Conservation (phyloP, 2,329 filamentous ascomycete species). For the Colletotrichum tabaci region DNA sequence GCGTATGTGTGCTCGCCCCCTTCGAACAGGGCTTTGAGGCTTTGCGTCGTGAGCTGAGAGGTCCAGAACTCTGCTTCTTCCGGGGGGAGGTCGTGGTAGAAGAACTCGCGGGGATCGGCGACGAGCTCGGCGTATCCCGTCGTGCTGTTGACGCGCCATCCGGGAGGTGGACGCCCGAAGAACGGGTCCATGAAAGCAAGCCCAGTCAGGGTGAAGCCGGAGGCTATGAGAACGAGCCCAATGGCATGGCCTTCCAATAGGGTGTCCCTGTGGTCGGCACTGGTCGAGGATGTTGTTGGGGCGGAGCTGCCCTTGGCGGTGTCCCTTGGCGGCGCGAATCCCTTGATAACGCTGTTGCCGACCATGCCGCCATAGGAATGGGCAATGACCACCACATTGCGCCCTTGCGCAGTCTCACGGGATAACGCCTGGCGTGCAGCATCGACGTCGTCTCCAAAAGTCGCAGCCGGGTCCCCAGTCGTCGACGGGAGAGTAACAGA, state of each 20-base stretch:
- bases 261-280: background rate
- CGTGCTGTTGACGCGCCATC: conserved; percentile 55
- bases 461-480: background rate
- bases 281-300: background rate
- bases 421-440: background rate
- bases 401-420: conserved; percentile 53
- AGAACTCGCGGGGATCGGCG: conserved; percentile 56
- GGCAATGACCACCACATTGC: conserved; percentile 61
- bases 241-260: conserved; percentile 40
- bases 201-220: conserved; percentile 58
- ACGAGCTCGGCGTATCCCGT: conserved; percentile 60
- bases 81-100: conserved; percentile 65
- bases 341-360: conserved; percentile 60
- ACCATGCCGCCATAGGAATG: conserved; percentile 67
- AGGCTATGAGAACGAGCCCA: conserved; percentile 61
- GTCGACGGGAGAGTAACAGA: background rate
- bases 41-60: conserved; percentile 56
- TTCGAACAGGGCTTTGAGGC: conserved; percentile 60
- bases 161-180: conserved; percentile 58
- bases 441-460: background rate
- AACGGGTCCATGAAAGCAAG: conserved; percentile 58
- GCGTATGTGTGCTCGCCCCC: conserved; percentile 60
- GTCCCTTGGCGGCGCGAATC: conserved; percentile 52
- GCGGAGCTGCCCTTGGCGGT: background rate
- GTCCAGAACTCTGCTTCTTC: conserved; percentile 61